Evolutionary conservation across 2,329 filamentous ascomycete species (phyloP).

Genomic region (Hawksworthiomyces lignivorus): DNA sequence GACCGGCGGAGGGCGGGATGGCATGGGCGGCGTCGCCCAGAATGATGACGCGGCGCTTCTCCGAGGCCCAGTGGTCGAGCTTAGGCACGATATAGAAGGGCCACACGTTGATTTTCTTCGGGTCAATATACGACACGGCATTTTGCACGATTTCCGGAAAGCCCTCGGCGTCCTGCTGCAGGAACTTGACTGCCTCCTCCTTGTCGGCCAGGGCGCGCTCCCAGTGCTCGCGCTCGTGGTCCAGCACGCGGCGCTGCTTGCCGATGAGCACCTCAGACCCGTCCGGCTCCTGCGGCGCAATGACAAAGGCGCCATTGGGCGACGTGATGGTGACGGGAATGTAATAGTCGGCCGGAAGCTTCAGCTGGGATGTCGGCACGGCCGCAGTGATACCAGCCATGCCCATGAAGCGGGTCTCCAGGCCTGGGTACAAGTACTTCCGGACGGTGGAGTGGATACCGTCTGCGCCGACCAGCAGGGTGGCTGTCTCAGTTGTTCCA

Average conservation of each 20-base stretch:
- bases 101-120: constrained; percentile 36
- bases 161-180: constrained; percentile 26
- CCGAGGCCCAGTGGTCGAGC: constrained; percentile 36
- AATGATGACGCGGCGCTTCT: constrained; percentile 31
- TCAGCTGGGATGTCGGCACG: constrained; percentile 29
- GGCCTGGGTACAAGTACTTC: constrained; percentile 39
- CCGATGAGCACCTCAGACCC: constrained; percentile 43
- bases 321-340: constrained; percentile 37
- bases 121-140: constrained; percentile 23
- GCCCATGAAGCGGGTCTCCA: constrained; percentile 42
- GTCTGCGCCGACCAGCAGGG: constrained; percentile 42
- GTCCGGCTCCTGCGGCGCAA: constrained; percentile 39
- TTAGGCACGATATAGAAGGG: constrained; percentile 41
- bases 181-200: constrained; percentile 25
- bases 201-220: constrained; percentile 31
- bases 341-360: constrained; percentile 25
- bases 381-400: constrained; percentile 29
- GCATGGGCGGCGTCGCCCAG: constrained; percentile 42
- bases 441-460: constrained; percentile 43
- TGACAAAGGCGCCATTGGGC: constrained; percentile 38
- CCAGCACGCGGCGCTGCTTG: constrained; percentile 30
- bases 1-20: constrained; percentile 38
- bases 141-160: constrained; percentile 29
- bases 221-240: constrained; percentile 35
- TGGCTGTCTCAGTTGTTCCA: constrained; percentile 30